Percentiles rank a stretch among this genome's conserved stretches.
Conservation (phyloP, 441 rosid species). For the Hypseocharis bilobata region DNA sequence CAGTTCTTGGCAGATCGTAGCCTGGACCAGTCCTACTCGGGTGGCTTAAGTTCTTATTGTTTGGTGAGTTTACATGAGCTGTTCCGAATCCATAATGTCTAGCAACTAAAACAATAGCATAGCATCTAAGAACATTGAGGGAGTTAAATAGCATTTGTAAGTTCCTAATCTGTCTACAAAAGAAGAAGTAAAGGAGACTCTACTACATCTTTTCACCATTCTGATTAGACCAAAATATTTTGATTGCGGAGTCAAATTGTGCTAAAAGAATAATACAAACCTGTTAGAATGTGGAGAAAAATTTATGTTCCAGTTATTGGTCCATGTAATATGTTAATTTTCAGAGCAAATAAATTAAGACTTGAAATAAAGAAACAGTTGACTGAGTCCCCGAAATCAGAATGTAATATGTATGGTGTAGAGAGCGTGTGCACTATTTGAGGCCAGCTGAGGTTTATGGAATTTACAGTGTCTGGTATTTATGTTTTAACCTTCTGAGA, state of each 20-base stretch:
- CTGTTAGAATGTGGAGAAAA: not conserved
- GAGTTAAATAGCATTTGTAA: not conserved
- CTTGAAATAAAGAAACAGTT: too few relatives aligned
- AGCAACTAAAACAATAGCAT: not conserved
- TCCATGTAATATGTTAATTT: not conserved
- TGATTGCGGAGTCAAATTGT: not conserved
- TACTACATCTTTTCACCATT: not conserved
- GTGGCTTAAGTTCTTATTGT: conserved; percentile 98
- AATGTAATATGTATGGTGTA: too few relatives aligned
- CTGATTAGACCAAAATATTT: not conserved
- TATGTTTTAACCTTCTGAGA: too few relatives aligned
- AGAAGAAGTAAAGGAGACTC: not conserved
- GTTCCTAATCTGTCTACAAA: not conserved
- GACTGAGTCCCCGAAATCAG: too few relatives aligned
- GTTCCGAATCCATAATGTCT: not conserved
- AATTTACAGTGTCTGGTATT: too few relatives aligned
- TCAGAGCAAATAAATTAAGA: too few relatives aligned
- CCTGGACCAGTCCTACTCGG: conserved; percentile 95
- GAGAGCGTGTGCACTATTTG: too few relatives aligned
- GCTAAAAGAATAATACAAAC: too few relatives aligned
- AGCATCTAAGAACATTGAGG: not conserved
- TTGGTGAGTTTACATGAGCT: conserved; percentile 43
- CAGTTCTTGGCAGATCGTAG: conserved; percentile 97
- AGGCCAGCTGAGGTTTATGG: too few relatives aligned
- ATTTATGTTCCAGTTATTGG: not conserved